Evolutionary conservation across 1,139 yeast genomes (phyloP).

Genomic region (Lizanozyma gosingica): DNA sequence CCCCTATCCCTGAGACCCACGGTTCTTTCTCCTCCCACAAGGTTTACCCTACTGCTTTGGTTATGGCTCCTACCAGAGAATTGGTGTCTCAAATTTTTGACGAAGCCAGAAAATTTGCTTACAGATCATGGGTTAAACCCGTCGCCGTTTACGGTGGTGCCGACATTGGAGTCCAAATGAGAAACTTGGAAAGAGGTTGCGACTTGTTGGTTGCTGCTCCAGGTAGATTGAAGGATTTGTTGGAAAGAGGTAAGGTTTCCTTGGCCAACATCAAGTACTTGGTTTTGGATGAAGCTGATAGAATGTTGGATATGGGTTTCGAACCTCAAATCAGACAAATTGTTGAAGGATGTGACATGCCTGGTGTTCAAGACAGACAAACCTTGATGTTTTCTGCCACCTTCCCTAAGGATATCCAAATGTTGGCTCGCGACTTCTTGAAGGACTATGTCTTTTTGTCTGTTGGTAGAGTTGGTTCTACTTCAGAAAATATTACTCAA

Average conservation of each 20-base stretch:
- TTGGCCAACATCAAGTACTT: constrained; percentile 84
- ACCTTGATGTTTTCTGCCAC: constrained; percentile 98
- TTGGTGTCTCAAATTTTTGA: constrained; percentile 93
- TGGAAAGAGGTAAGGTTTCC: constrained; percentile 91
- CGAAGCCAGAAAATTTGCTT: constrained; percentile 90
- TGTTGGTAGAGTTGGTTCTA: constrained; percentile 97
- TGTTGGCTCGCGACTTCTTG: constrained; percentile 94
- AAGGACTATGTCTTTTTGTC: constrained; percentile 92
- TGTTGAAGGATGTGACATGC: constrained; percentile 97
- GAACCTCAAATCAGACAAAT: constrained; percentile 99
- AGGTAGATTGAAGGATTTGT: constrained; percentile 93
- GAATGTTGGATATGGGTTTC: constrained; percentile 99
- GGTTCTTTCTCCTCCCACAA: constrained; percentile 61
- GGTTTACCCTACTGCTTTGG: constrained; percentile 90
- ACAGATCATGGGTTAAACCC: constrained; percentile 98
- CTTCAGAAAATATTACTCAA: constrained; percentile 96
- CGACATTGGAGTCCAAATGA: constrained; percentile 78
- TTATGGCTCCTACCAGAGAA: constrained; percentile 98
- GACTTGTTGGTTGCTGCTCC: constrained; percentile 97
- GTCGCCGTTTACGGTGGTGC: constrained; percentile 99
- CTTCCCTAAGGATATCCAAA: constrained; percentile 95
- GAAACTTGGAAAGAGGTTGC: constrained; percentile 89
- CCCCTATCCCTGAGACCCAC: constrained; percentile 44
- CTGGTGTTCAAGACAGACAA: constrained; percentile 83
- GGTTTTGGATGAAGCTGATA: constrained; percentile 97